Base-by-base conservation (phyloP, 2,329 filamentous ascomycete species). In the Lachnum nothofagi region DNA sequence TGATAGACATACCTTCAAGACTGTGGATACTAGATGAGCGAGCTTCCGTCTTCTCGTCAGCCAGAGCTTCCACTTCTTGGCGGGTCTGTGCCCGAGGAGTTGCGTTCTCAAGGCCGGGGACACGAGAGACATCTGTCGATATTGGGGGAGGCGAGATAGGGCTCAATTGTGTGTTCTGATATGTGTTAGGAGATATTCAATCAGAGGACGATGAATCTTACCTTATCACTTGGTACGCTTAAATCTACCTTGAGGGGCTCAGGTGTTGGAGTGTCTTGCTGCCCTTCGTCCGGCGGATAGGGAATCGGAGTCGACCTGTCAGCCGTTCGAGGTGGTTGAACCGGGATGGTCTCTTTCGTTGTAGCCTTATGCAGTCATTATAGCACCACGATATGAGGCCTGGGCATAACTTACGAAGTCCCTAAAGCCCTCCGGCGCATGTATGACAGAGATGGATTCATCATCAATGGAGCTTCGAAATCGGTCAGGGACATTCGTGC, bases 381-480 rank as follows among this genome's bases (percentile, higher is more conserved):
- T 49, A 35, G 17, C 37, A 16, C 9, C 29, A 44, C 45, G 44
- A 19, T 22, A 8, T 34, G 31, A 37, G 44, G 16, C 35, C n/a
- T 17, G 25, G 12, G 17, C 12, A 25, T 39, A 35, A 65, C 79
- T 64, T 67, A 93, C 88, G 79, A 93, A 95, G 59, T 80, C 80
- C 48, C 81, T 78, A 67, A 93, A 96, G 53, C 85, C 88, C 56
- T 88, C 77, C 0, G 91, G 90, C 14, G 88, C 88, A 73, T 95
- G 91, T 58, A 96, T 95, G 46, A 95, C 91, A 1, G 91, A 96
- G 45, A 88, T 78, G 20, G 89, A 85, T 58, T 91, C 88, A 57
- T 95, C 88, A 53, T 82, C 83, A 20, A 78, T 77, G 45, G 72
- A 70, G 44, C 76, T 75, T 64, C 82, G 72, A 65, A 84, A 61